A percentile compares a stretch with the other conserved stretches of the same genome.
phyloP scores from a whole-genome alignment of 2,329 filamentous ascomycete genomes.

The Penicillium sp. region DNA sequence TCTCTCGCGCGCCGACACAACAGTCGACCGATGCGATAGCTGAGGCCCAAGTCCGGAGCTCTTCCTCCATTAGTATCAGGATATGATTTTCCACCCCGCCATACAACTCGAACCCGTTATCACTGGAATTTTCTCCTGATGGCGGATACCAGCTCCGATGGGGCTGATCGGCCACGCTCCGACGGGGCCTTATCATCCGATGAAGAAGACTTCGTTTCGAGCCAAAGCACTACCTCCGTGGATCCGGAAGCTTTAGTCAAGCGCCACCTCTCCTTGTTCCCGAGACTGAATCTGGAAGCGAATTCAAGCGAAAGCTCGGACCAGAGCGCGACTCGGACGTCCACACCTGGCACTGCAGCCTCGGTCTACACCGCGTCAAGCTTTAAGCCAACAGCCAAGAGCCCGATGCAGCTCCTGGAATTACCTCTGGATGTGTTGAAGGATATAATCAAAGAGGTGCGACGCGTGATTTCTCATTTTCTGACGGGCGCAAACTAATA shows the following conservation, averaged over 20 bases:
- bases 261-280: slow-evolving; percentile 8
- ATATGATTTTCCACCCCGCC: neutral
- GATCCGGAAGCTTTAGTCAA: slow-evolving; percentile 12
- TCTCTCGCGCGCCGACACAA: neutral
- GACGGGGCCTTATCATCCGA: slow-evolving; percentile 28
- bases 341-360: slow-evolving; percentile 4
- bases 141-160: slow-evolving; percentile 26
- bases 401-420: slow-evolving; percentile 67
- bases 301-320: slow-evolving; percentile 8
- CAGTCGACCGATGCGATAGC: neutral
- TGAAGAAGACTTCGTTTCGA: slow-evolving; percentile 31
- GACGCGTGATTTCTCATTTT: neutral
- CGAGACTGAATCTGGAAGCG: slow-evolving; percentile 11
- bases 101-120: neutral
- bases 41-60: neutral
- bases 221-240: slow-evolving; percentile 25
- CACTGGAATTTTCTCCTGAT: slow-evolving; percentile 17
- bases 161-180: slow-evolving; percentile 23
- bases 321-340: slow-evolving; percentile 8
- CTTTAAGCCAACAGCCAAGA: slow-evolving; percentile 30
- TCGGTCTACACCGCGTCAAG: neutral
- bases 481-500: neutral
- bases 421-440: slow-evolving; percentile 76
- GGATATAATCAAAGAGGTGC: slow-evolving; percentile 75
- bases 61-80: neutral